Conservation (phyloP, 2,329 filamentous ascomycete genomes). For the Botrytis sinoallii region DNA sequence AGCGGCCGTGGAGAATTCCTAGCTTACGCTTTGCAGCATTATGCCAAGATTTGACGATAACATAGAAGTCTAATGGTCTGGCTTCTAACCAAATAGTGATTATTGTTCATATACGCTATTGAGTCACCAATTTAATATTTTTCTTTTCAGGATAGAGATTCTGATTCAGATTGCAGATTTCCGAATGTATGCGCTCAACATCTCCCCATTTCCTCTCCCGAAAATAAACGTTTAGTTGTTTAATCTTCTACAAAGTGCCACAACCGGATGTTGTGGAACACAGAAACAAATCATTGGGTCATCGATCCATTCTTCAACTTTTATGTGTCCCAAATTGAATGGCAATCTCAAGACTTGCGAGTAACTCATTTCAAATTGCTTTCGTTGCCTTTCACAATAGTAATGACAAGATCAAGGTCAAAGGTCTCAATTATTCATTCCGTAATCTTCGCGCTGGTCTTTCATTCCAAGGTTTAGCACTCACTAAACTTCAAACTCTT, state of each 20-base stretch:
- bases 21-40: neutral
- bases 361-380: neutral
- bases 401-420: neutral
- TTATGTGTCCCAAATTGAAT: neutral
- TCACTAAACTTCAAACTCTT: too few species aligned
- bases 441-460: neutral
- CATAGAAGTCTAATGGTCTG: neutral
- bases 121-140: neutral
- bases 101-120: neutral
- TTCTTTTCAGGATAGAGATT: neutral
- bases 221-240: neutral
- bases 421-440: too few species aligned
- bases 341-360: neutral
- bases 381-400: neutral
- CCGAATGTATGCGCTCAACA: neutral
- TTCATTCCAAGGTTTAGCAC: neutral
- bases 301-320: neutral
- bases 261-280: neutral
- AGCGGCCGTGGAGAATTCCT: neutral
- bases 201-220: too few species aligned
- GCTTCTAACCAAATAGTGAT: too few species aligned
- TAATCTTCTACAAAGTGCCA: neutral
- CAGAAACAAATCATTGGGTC: constrained; percentile 11
- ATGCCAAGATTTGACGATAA: neutral
- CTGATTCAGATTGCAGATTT: neutral